A percentile compares a stretch with the other conserved stretches of the same genome.
These are phyloP conservation scores for Saksenaea oblongispora DNA, from an alignment of 371 early-diverging fungal species.

Conservation along the genomic window DNA sequence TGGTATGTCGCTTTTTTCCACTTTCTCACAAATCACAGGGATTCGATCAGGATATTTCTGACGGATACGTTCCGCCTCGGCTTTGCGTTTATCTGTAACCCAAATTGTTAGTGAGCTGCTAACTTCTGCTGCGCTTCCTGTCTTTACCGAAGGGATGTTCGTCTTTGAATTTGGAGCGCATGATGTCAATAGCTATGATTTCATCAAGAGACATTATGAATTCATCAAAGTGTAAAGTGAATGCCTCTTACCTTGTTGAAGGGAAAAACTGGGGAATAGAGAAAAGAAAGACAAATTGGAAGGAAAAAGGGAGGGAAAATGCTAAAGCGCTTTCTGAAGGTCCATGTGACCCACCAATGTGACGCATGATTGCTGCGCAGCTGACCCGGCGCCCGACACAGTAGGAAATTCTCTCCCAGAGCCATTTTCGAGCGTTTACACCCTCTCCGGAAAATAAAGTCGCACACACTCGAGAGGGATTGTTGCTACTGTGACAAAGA, in stretches of 20 bases:
- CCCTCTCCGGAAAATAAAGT: too few species aligned
- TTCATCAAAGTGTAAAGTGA: too few species aligned
- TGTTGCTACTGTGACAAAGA: too few species aligned
- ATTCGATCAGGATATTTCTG: constrained; percentile 97
- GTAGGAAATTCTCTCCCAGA: background rate
- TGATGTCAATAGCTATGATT: constrained; percentile 22
- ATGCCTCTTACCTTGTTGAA: too few species aligned
- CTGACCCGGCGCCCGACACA: background rate
- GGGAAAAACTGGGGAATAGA: background rate
- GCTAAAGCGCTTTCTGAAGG: background rate
- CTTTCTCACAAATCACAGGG: constrained; percentile 96
- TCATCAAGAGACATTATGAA: too few species aligned
- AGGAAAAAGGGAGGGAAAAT: background rate
- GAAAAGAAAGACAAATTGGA: background rate
- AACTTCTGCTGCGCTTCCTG: background rate
- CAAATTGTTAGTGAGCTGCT: background rate
- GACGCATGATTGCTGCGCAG: background rate
- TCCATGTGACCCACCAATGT: background rate
- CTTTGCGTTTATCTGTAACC: constrained; percentile 90
- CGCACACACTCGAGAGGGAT: too few species aligned
- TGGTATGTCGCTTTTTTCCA: constrained; percentile 93
- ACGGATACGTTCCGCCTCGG: constrained; percentile 94
- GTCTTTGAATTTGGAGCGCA: constrained; percentile 95
- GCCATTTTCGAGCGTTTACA: too few species aligned
- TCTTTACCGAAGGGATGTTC: constrained; percentile 90